Percentiles rank a stretch among this genome's conserved stretches.
Evolutionary conservation across 169 alveolate species (phyloP).

Genomic region (Cardiosporidium cionae): DNA sequence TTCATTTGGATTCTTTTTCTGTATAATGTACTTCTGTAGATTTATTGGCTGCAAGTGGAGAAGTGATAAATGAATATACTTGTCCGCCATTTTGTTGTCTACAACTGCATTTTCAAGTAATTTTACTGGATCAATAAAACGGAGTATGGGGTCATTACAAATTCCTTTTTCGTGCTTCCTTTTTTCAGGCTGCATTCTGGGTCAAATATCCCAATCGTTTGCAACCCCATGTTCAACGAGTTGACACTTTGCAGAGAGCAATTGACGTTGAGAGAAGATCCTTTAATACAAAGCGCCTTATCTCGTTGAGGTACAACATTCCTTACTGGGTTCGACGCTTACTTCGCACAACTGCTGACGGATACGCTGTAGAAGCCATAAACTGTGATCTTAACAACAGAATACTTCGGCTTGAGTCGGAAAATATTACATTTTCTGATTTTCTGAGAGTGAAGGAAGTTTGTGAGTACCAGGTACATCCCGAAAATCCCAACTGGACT

Average conservation of each 20-base stretch:
- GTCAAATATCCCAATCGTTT: slow-evolving; percentile 18
- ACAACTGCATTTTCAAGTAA: background rate
- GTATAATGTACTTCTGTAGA: background rate
- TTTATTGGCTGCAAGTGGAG: background rate
- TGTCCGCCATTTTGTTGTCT: background rate
- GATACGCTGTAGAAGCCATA: background rate
- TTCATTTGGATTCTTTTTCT: background rate
- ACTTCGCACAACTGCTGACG: background rate
- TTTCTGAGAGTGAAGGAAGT: slow-evolving; percentile 18
- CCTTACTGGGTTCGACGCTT: background rate
- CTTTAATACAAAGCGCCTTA: slow-evolving; percentile 6
- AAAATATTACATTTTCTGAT: slow-evolving; percentile 18
- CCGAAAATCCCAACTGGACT: slow-evolving; percentile 15
- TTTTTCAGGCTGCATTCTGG: slow-evolving; percentile 24
- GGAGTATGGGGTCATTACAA: background rate
- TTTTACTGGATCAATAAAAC: background rate
- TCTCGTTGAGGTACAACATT: slow-evolving; percentile 7
- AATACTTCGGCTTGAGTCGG: background rate
- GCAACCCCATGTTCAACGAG: slow-evolving; percentile 27
- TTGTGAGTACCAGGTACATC: slow-evolving; percentile 18
- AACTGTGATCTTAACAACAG: background rate
- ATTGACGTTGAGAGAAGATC: slow-evolving; percentile 2
- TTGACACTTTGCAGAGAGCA: slow-evolving; percentile 9
- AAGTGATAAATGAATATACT: background rate
- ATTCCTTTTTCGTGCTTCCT: background rate